These are phyloP conservation scores for Fomitopsis serialis DNA, from an alignment of 768 basidiomycete genomes.

Conservation along the genomic window DNA sequence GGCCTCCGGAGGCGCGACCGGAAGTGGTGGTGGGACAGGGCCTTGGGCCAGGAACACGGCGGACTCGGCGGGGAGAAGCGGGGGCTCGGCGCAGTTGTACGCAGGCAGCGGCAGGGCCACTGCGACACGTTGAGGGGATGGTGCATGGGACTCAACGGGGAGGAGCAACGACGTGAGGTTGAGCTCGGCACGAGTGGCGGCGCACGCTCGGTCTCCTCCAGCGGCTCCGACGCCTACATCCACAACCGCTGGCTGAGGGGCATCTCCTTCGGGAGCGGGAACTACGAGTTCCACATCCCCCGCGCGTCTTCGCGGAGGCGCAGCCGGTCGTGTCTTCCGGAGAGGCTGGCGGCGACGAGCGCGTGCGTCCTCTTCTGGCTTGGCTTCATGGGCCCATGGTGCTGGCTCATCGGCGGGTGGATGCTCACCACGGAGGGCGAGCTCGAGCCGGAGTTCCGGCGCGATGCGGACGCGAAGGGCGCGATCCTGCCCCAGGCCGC, in stretches of 20 bases:
- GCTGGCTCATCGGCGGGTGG: constrained; percentile 80
- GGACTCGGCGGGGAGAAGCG: too few species aligned
- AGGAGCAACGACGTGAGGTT: too few species aligned
- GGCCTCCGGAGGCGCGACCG: too few species aligned
- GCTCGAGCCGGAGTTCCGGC: constrained; percentile 32
- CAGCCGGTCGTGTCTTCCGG: neutral
- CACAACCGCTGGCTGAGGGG: constrained; percentile 23
- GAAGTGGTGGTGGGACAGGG: too few species aligned
- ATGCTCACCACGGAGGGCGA: constrained; percentile 40
- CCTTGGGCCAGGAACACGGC: too few species aligned
- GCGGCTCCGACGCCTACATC: constrained; percentile 19
- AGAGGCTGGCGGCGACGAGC: constrained; percentile 3
- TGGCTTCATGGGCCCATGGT: constrained; percentile 66
- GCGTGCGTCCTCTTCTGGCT: constrained; percentile 62
- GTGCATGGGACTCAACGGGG: too few species aligned
- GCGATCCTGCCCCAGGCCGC: constrained; percentile 14
- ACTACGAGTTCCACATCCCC: constrained; percentile 5
- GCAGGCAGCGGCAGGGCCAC: too few species aligned
- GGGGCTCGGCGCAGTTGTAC: too few species aligned
- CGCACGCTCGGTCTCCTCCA: constrained; percentile 11
- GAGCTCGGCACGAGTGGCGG: too few species aligned
- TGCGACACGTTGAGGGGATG: too few species aligned
- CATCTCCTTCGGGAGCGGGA: constrained; percentile 18
- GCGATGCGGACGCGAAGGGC: too few species aligned
- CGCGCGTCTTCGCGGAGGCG: neutral